These are phyloP conservation scores for Clavispora phyllophila DNA, from an alignment of 805 yeast genomes.

Conservation along the genomic window DNA sequence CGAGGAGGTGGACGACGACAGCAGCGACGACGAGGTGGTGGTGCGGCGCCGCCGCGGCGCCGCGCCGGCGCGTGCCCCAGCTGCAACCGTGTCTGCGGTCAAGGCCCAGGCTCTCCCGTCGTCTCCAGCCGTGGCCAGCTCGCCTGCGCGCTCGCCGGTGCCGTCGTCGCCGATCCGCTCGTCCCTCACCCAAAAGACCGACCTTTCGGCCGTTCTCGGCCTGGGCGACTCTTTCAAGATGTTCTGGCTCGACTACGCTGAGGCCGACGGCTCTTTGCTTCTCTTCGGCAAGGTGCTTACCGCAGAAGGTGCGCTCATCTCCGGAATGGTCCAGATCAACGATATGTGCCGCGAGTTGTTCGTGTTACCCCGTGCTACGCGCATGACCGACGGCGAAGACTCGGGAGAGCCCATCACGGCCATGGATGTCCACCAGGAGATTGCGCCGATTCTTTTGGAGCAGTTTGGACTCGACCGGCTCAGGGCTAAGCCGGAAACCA, in stretches of 20 bases:
- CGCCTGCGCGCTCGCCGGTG: slow-evolving; percentile 8
- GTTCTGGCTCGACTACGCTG: slow-evolving; percentile 90
- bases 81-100: slow-evolving; percentile 37
- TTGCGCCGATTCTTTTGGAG: slow-evolving; percentile 58
- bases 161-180: slow-evolving; percentile 11
- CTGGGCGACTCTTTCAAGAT: slow-evolving; percentile 49
- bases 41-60: slow-evolving; percentile 48
- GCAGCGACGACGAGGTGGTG: slow-evolving; percentile 56
- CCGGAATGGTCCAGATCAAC: slow-evolving; percentile 72
- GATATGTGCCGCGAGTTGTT: slow-evolving; percentile 68
- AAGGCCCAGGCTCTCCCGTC: slow-evolving; percentile 24
- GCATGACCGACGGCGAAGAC: slow-evolving; percentile 39
- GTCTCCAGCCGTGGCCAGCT: slow-evolving; percentile 15
- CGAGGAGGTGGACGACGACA: slow-evolving; percentile 38
- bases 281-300: slow-evolving; percentile 78
- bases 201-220: slow-evolving; percentile 1
- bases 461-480: slow-evolving; percentile 58
- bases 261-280: slow-evolving; percentile 61
- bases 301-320: slow-evolving; percentile 52
- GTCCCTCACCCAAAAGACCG: neutral
- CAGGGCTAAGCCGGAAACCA: slow-evolving; percentile 64
- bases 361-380: slow-evolving; percentile 62
- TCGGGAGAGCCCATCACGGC: slow-evolving; percentile 39
- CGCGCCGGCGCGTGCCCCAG: slow-evolving; percentile 36
- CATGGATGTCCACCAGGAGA: slow-evolving; percentile 72